Conservation (phyloP, 1,284 basidiomycete species). For the Ceratobasidium sp. region DNA sequence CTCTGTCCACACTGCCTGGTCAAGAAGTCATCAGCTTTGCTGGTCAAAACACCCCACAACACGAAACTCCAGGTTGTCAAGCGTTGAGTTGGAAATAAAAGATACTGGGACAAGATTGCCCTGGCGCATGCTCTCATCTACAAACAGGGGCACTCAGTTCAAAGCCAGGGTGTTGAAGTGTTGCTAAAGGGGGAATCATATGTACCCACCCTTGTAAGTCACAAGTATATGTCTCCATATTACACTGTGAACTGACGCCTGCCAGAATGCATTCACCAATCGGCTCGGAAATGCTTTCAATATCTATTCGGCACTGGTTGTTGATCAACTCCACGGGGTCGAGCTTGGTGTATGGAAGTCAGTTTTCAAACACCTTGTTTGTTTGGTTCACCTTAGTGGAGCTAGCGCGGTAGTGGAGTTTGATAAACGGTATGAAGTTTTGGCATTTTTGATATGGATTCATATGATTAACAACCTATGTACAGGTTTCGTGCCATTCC, state of each 20-base stretch:
- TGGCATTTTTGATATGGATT: neutral
- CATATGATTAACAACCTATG: neutral
- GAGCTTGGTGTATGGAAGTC: too few relatives aligned
- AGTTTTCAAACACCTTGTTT: slow-evolving; percentile 48
- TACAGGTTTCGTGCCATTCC: slow-evolving; percentile 46
- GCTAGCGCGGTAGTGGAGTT: slow-evolving; percentile 8
- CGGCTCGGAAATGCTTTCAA: slow-evolving; percentile 39
- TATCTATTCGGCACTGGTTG: slow-evolving; percentile 32
- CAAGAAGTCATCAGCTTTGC: neutral
- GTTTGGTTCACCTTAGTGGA: slow-evolving; percentile 46
- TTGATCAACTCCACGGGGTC: slow-evolving; percentile 45
- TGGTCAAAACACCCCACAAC: slow-evolving; percentile 45
- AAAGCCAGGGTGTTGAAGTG: slow-evolving; percentile 26
- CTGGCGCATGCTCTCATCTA: slow-evolving; percentile 12
- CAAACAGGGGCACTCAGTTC: slow-evolving; percentile 16
- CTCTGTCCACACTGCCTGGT: slow-evolving; percentile 34
- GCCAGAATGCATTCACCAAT: slow-evolving; percentile 45
- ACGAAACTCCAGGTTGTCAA: neutral
- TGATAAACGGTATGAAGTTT: slow-evolving; percentile 34
- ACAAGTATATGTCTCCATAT: neutral
- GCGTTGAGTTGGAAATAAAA: neutral
- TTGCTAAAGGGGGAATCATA: slow-evolving; percentile 35
- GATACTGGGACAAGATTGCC: neutral
- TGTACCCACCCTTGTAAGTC: slow-evolving; percentile 34
- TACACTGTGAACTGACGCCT: neutral